A percentile compares a stretch with the other conserved stretches of the same genome.
Evolutionary conservation across 208 protist species (phyloP).

Genomic region (Zelonia costaricensis): DNA sequence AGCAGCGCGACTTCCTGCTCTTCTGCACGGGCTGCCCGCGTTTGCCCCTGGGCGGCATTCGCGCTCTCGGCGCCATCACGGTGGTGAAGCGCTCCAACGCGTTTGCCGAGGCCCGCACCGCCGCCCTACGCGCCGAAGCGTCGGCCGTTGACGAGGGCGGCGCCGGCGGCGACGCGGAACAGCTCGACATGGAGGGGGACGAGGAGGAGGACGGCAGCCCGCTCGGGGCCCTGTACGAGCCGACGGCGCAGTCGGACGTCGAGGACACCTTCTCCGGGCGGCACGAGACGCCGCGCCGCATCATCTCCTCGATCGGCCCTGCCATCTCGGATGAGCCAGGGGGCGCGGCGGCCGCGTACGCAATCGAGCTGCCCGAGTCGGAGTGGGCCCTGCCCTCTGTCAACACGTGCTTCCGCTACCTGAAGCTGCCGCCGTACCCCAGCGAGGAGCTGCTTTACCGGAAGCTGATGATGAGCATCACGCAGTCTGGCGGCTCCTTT

Average conservation of each 20-base stretch:
- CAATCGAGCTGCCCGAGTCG: conserved; percentile 24
- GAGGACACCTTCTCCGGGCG: conserved; percentile 16
- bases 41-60: conserved; percentile 83
- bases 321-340: conserved; percentile 13
- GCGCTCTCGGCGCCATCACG: conserved; percentile 85
- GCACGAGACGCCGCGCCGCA: conserved; percentile 9
- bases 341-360: not conserved
- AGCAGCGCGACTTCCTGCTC: conserved; percentile 88
- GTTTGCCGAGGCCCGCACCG: conserved; percentile 33
- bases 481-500: conserved; percentile 76
- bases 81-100: conserved; percentile 80
- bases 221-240: conserved; percentile 9
- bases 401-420: conserved; percentile 92
- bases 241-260: conserved; percentile 10
- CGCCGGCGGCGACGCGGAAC: not conserved
- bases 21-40: conserved; percentile 91
- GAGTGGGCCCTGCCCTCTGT: conserved; percentile 89
- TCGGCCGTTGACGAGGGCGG: not conserved
- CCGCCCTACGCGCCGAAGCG: conserved; percentile 15
- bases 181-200: conserved; percentile 17
- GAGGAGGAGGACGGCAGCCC: conserved; percentile 20
- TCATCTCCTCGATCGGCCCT: not conserved
- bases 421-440: conserved; percentile 90
- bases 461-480: conserved; percentile 86
- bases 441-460: conserved; percentile 81